Base-by-base conservation (phyloP, 2,329 filamentous ascomycete species). In the Myriosclerotinia duriaeana region DNA sequence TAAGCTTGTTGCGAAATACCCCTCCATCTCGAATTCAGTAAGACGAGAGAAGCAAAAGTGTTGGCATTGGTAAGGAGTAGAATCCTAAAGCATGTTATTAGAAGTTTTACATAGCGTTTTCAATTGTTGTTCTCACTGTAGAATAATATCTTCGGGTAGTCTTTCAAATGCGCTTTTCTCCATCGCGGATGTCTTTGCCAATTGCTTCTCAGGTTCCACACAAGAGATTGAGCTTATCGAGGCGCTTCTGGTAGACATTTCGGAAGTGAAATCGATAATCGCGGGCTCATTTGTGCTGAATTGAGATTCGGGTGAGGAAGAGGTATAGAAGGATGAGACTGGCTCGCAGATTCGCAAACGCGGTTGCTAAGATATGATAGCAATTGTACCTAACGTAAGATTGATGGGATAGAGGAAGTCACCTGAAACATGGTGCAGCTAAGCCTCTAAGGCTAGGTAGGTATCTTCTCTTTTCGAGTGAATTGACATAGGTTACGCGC, bases 71-170 rank as follows among this genome's bases (percentile, higher is more conserved):
- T 81, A 48, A 81, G 79, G 71, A 81, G 80, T 48, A 90, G 81
- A 71, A 90, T 89, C 72, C 87, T 90, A 71, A 58, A 64, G 68
- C 70, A 61, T 58, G 53, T 58, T 59, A 42, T 64, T 65, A 71
- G 65, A 61, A 40, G 5, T 6, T 59, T 58, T 59, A 26, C 40
- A 59, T 52, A 11, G 42, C 12, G 22, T n/a, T 48, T 14, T 22
- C 7, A 64, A 20, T 61, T 59, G n/a, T 56, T 48, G 55, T 48
- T 78, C 84, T 77, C 78, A 90, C 88, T 89, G 86, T 74, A 89
- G 80, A 71, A 90, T 89, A 67, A 90, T 90, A 76, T 90, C 87
- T 76, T 88, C 85, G 7, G 88, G 88, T 14, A 90, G 79, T 55
- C 79, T 81, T 46, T 84, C 80, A 71, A 89, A 86, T 44, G 72